Percentiles rank a stretch among this genome's conserved stretches.
Evolutionary conservation across 495 filamentous ascomycete genomes (phyloP).

Genomic region (Trichoderma erinaceum): DNA sequence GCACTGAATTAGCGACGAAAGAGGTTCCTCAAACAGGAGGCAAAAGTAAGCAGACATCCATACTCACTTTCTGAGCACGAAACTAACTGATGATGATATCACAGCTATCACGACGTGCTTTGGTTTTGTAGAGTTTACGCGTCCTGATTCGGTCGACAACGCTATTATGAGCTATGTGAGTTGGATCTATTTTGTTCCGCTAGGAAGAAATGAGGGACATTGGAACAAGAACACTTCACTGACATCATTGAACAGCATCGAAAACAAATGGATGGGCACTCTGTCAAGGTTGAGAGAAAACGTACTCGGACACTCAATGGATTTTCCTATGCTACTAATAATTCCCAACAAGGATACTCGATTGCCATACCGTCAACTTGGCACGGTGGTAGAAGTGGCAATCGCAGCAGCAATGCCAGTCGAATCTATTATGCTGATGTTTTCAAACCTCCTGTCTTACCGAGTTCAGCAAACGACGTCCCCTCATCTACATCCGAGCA

Average conservation of each 20-base stretch:
- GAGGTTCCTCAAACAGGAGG: slow-evolving; percentile 22
- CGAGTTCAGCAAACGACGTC: neutral
- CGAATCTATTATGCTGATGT: neutral
- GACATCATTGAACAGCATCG: neutral
- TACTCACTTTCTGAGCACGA: neutral
- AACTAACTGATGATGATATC: slow-evolving; percentile 21
- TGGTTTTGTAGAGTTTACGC: slow-evolving; percentile 45
- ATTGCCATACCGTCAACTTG: neutral
- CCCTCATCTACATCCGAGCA: neutral
- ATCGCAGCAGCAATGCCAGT: neutral
- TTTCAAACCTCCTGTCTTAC: neutral
- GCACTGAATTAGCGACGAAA: slow-evolving; percentile 37
- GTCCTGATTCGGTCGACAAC: slow-evolving; percentile 17
- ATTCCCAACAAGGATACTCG: neutral
- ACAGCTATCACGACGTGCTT: slow-evolving; percentile 32
- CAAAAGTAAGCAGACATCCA: slow-evolving; percentile 27
- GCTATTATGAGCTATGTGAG: neutral
- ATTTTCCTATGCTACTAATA: neutral
- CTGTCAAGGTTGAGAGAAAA: slow-evolving; percentile 14
- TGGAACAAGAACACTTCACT: neutral
- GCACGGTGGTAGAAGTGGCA: neutral
- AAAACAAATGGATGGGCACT: neutral
- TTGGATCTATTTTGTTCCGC: neutral
- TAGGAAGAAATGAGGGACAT: neutral
- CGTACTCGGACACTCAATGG: neutral